Conservation (phyloP, 805 yeast species). For the Nakazawaea ambrosiae region DNA sequence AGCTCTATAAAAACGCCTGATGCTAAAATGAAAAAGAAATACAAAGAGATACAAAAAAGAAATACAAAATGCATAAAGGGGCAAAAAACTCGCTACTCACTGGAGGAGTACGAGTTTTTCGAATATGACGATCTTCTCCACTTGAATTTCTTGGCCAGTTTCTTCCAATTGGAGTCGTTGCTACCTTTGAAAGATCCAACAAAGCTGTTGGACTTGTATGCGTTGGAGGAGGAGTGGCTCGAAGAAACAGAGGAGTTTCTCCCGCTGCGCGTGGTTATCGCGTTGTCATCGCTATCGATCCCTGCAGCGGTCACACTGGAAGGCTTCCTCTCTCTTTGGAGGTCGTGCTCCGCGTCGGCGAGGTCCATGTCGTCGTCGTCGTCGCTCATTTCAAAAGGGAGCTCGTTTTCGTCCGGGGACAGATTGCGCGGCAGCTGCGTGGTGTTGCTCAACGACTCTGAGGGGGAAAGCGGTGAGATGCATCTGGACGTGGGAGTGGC, state of each 20-base stretch:
- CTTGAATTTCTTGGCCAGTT: slow-evolving; percentile 18
- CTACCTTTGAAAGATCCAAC: slow-evolving; percentile 7
- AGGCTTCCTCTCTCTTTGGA: background rate
- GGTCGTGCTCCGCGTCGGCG: background rate
- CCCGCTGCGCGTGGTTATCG: background rate
- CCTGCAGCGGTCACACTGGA: background rate
- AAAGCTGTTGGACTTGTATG: slow-evolving; percentile 12
- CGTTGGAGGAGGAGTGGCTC: slow-evolving; percentile 14
- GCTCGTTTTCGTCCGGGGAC: slow-evolving; percentile 4
- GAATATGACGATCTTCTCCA: slow-evolving; percentile 23
- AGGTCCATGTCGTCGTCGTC: slow-evolving; percentile 2
- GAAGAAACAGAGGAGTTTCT: slow-evolving; percentile 10
- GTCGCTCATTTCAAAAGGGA: slow-evolving; percentile 10
- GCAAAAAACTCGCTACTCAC: background rate
- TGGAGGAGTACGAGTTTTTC: no score
- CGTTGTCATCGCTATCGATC: background rate
- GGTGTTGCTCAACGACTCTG: background rate
- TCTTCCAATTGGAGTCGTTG: slow-evolving; percentile 12
- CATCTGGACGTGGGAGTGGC: slow-evolving; percentile 1
- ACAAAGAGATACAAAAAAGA: no score
- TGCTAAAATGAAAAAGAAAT: no score
- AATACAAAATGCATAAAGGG: no score
- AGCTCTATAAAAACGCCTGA: no score
- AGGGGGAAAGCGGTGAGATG: slow-evolving; percentile 9
- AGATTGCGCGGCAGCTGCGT: background rate